Base-by-base conservation (phyloP, 176 grass and related monocot genomes). In the Elymus sibiricus region DNA sequence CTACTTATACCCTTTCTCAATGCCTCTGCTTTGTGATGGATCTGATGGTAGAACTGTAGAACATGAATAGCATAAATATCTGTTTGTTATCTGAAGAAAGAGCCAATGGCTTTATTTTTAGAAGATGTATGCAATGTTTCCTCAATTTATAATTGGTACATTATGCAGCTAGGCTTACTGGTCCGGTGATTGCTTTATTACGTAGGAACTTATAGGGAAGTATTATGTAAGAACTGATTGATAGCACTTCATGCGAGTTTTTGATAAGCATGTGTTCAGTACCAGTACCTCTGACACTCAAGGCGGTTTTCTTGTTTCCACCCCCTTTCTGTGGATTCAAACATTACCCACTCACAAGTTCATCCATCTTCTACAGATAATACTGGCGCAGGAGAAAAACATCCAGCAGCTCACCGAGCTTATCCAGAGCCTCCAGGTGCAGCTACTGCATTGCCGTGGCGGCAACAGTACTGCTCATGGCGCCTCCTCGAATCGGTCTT, bases 331-430 rank as follows among this genome's bases (percentile, higher is more conserved):
- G 5, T 29, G 35, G 14, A n/a, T 25, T 66, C 34, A 59, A 12
- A 9, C 2, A 79, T 65, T 28, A 7, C 0, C 15, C 40, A 6
- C 21, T 85, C 26, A 85, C 60, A 67, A 66, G 9, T 7, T 85
- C 49, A 15, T 11, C 5, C 76, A 15, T 86, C 29, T 25, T 72
- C 40, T 58, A 42, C 85, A 96, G 94, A 90, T 93, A 87, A 96
- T 96, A 40, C 80, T 96, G 64, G 88, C 91, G 21, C 94, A 93
- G 46, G 91, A 96, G 81, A 93, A 93, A 26, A 96, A 93, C 85
- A 96, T 96, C 76, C 91, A 90, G 15, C 94, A 96, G 66, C 80
- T 96, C 74, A 90, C 93, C 22, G 94, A 88, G 73, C 87, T 93
- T 14, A 82, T 96, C 67, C 94, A 96, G 56, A 96, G 91, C 87